These are phyloP conservation scores for Verbena officinalis DNA, from an alignment of 257 asterid species.

Conservation along the genomic window DNA sequence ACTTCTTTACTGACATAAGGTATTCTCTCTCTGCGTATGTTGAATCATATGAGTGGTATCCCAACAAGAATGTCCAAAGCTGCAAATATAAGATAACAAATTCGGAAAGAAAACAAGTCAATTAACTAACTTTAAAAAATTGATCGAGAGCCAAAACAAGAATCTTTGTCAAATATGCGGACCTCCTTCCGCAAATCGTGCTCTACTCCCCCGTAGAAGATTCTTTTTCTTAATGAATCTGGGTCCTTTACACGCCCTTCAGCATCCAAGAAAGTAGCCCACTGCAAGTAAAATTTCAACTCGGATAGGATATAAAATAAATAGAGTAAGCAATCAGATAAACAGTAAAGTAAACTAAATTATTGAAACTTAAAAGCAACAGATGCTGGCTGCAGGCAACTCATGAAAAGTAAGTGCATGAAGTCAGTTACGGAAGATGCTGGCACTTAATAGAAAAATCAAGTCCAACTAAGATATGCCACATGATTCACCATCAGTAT, in stretches of 20 bases:
- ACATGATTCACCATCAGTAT: no score
- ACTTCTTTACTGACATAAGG: constrained; percentile 64
- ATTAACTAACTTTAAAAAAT: constrained; percentile 18
- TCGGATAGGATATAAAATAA: constrained; percentile 29
- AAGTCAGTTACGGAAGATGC: constrained; percentile 2
- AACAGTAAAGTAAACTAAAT: constrained; percentile 4
- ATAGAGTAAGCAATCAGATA: constrained; percentile 16
- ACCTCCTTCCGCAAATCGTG: constrained; percentile 83
- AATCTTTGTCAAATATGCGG: constrained; percentile 26
- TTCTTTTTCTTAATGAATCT: constrained; percentile 68
- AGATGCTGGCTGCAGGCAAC: constrained; percentile 6
- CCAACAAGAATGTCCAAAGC: constrained; percentile 92
- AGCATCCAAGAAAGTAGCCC: constrained; percentile 83
- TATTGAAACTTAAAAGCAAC: constrained; percentile 12
- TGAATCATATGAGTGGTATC: constrained; percentile 76
- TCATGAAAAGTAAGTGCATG: background rate
- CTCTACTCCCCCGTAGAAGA: constrained; percentile 93
- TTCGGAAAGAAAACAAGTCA: constrained; percentile 9
- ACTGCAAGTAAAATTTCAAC: constrained; percentile 52
- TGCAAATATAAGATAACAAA: constrained; percentile 35
- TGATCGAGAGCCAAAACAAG: constrained; percentile 18
- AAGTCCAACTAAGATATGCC: background rate
- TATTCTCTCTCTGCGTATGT: constrained; percentile 93
- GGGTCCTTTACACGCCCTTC: constrained; percentile 86
- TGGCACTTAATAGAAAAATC: background rate